Percentiles rank a stretch among this genome's conserved stretches.
Conservation (phyloP, 805 yeast genomes). For the Cyberlindnera suaveolens region DNA sequence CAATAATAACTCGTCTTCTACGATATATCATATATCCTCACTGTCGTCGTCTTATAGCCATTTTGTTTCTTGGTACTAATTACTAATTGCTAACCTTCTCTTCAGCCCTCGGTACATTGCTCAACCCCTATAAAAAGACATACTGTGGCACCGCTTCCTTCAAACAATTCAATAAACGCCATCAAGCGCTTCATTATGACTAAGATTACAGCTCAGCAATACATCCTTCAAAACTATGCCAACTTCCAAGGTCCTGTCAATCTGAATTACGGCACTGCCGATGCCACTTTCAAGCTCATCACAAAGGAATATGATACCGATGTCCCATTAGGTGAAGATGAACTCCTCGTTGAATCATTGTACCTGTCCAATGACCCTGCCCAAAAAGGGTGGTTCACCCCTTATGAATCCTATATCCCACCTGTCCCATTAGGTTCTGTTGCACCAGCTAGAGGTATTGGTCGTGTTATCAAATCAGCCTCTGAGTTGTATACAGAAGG, state of each 20-base stretch:
- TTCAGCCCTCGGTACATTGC: too few relatives aligned
- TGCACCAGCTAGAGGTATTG: conserved; percentile 46
- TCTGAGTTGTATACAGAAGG: conserved; percentile 35
- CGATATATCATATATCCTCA: too few relatives aligned
- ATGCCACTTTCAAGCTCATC: conserved; percentile 26
- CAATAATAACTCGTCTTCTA: too few relatives aligned
- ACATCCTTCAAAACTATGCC: conserved; percentile 26
- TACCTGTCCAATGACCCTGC: conserved; percentile 57
- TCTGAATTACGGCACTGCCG: conserved; percentile 18
- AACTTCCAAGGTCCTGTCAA: conserved; percentile 22
- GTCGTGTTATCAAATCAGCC: conserved; percentile 42
- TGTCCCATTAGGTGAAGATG: conserved; percentile 28
- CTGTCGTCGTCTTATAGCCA: too few relatives aligned
- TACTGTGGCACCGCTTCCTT: too few relatives aligned
- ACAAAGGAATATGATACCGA: conserved; percentile 17
- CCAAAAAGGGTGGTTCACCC: conserved; percentile 49
- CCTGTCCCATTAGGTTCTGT: conserved; percentile 35
- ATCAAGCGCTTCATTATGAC: conserved; percentile 3
- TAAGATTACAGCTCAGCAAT: conserved; percentile 24
- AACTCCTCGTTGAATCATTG: conserved; percentile 38
- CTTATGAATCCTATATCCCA: conserved; percentile 25
- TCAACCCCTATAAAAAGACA: too few relatives aligned
- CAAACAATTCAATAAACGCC: not conserved
- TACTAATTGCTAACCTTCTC: too few relatives aligned
- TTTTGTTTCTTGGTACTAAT: too few relatives aligned